phyloP scores from a whole-genome alignment of 2,329 filamentous ascomycete species.

The Orbilia blumenaviensis region DNA sequence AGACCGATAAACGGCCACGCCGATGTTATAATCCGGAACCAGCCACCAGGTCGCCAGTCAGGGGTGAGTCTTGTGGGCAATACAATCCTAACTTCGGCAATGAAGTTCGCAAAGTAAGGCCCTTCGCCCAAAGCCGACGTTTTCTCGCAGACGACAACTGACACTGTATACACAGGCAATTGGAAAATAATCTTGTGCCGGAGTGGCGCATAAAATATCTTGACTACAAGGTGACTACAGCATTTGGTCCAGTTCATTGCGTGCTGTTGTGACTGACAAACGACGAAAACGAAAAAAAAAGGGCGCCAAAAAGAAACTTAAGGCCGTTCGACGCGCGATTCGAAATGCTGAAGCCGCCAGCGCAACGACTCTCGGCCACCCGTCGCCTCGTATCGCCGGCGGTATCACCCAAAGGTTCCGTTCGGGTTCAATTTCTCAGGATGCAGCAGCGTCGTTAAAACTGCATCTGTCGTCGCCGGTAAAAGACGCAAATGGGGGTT shows the following conservation, averaged over 20 bases:
- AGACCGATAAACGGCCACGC: neutral
- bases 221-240: conserved; percentile 80
- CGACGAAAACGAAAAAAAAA: conserved; percentile 59
- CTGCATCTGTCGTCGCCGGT: conserved; percentile 39
- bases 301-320: conserved; percentile 89
- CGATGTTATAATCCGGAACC: neutral
- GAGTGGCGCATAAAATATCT: conserved; percentile 96
- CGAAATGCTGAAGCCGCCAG: conserved; percentile 68
- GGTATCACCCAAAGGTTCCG: conserved; percentile 35
- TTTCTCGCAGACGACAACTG: neutral
- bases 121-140: neutral
- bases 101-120: conserved; percentile 72
- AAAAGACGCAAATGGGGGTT: neutral
- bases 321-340: conserved; percentile 78
- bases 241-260: neutral
- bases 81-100: conserved; percentile 57
- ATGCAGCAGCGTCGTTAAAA: conserved; percentile 29
- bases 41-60: neutral
- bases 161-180: conserved; percentile 70
- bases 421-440: conserved; percentile 14
- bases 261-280: conserved; percentile 51
- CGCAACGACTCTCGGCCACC: conserved; percentile 59
- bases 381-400: conserved; percentile 25
- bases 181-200: conserved; percentile 86
- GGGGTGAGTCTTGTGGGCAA: conserved; percentile 5